Percentiles rank a stretch among this genome's conserved stretches.
Evolutionary conservation across 2,329 filamentous ascomycete genomes (phyloP).

Genomic region (Gremmenia infestans): DNA sequence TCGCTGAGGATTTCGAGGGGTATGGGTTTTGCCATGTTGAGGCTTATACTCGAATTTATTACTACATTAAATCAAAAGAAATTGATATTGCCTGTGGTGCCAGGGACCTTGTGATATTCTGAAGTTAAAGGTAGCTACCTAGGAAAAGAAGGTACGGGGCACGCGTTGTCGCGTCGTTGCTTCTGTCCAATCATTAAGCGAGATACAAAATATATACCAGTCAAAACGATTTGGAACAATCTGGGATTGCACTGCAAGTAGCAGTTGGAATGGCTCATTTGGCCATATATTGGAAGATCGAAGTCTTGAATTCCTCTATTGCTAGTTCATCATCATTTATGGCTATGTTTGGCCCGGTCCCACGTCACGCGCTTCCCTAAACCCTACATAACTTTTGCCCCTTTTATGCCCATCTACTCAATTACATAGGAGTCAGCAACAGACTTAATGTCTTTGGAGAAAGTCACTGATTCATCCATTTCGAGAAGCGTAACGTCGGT

Average conservation of each 20-base stretch:
- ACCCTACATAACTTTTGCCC: slow-evolving; percentile 20
- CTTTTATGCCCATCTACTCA: slow-evolving; percentile 47
- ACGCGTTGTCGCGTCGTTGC: background rate
- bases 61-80: background rate
- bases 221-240: background rate
- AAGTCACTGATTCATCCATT: slow-evolving; percentile 72
- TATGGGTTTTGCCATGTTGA: slow-evolving; percentile 19
- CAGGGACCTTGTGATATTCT: too few relatives aligned
- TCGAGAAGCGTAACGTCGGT: slow-evolving; percentile 65
- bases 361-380: slow-evolving; percentile 22
- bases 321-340: slow-evolving; percentile 10
- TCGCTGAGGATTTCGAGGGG: slow-evolving; percentile 45
- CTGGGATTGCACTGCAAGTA: too few relatives aligned
- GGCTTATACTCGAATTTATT: background rate
- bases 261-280: background rate
- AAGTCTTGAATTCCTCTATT: slow-evolving; percentile 12
- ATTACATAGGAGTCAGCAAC: slow-evolving; percentile 72
- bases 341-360: slow-evolving; percentile 11
- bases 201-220: slow-evolving; percentile 5
- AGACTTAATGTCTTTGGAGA: slow-evolving; percentile 77
- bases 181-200: background rate
- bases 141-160: background rate
- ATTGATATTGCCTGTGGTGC: too few relatives aligned
- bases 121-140: too few relatives aligned
- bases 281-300: background rate